Base-by-base conservation (phyloP, 2,329 filamentous ascomycete genomes). In the Colletotrichum sansevieriae region DNA sequence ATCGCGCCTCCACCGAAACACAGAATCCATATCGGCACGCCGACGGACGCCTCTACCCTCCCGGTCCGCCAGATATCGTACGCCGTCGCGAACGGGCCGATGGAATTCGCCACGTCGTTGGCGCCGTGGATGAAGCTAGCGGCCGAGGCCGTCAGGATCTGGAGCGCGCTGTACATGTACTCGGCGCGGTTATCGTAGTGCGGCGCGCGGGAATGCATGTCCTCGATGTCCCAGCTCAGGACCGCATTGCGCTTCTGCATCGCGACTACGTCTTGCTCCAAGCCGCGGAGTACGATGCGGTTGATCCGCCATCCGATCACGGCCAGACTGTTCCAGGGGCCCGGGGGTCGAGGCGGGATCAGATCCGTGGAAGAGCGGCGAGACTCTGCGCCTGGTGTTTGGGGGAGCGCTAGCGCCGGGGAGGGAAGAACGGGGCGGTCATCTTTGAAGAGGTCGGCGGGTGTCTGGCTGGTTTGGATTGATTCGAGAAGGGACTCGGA, bases 51-150 rank as follows among this genome's bases (percentile, higher is more conserved):
- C 11, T 72, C 66, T 3, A 83, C 76, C 4, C 74, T 72, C 13
- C 85, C 85, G 1, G 77, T 79, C 5, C 75, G 74, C 81, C 83
- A 88, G 39, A 85, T 82, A 11, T 81, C 76, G 76, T 85, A 88
- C 55, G 85, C 84, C 18, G 84, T 85, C 11, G 84, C 80, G 74
- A 84, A 85, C 2, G 85, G 85, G 25, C 83, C 83, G 55, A 84
- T 81, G 44, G 83, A 81, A 73, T 87, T 88, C 64, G 82, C 80
- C 22, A 88, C 84, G 71, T 88, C 86, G 75, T 88, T 87, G 64
- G 84, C 83, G 65, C 86, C 86, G 77, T 88, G 86, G 2, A 85
- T 84, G 71, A 88, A 87, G 8, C 83, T 86, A 15, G 85, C 84
- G 20, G 85, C 85, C 69, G 84, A 84, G 11, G 85, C 85, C n/a